A percentile compares a stretch with the other conserved stretches of the same genome.
Conservation (phyloP, 192 early-diverging fungal genomes). For the Backusella parvicylindrica region DNA sequence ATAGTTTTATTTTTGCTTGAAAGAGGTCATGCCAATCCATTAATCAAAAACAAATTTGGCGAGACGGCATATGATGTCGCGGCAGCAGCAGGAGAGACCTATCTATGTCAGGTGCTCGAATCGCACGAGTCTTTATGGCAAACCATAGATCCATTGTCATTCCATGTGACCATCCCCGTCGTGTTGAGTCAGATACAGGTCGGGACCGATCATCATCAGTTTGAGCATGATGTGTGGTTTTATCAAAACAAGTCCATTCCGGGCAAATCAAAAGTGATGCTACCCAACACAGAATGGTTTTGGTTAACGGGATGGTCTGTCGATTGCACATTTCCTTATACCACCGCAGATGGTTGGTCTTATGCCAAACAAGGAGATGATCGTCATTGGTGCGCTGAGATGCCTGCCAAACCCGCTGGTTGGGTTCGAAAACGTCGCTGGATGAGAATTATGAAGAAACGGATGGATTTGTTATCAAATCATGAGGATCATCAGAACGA, state of each 20-base stretch:
- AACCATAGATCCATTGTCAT: not conserved
- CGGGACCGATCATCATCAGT: not conserved
- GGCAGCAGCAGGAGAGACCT: conserved; percentile 52
- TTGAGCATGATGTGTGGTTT: not conserved
- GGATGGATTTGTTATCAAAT: not conserved
- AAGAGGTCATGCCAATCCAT: conserved; percentile 46
- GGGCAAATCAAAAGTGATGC: not conserved
- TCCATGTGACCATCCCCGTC: conserved; percentile 7
- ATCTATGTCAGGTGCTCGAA: conserved; percentile 62
- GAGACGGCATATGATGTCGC: conserved; percentile 76
- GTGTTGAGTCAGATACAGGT: not conserved
- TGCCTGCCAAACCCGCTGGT: not conserved
- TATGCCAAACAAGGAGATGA: not conserved
- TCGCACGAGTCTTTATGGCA: conserved; percentile 46
- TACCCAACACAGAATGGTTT: conserved; percentile 6
- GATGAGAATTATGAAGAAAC: conserved; percentile 9
- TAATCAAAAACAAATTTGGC: conserved; percentile 53
- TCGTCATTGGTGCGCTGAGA: not conserved
- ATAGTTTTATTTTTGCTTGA: conserved; percentile 58
- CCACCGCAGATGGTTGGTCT: not conserved
- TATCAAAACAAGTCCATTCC: not conserved
- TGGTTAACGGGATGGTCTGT: not conserved
- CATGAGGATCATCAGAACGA: not conserved
- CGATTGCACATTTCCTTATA: not conserved
- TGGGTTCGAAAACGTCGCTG: not conserved